Evolutionary conservation across 306 rosid species (phyloP).

Genomic region (Amphicarpaea edgeworthii): DNA sequence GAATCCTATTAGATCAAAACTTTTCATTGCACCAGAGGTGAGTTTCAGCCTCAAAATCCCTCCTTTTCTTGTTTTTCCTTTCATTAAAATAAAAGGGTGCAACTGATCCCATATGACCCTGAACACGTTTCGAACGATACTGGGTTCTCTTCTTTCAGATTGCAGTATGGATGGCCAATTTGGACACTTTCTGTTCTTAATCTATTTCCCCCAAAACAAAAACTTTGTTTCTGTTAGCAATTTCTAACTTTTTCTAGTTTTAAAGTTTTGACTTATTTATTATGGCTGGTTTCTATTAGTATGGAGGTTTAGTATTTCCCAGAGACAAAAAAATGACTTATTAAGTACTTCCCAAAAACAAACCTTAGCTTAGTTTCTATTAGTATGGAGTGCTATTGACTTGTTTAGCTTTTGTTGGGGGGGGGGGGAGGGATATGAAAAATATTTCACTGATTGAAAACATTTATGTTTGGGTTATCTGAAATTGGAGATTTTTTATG

Average conservation of each 20-base stretch:
- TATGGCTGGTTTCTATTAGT: not conserved
- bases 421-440: not conserved
- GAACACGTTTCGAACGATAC: not conserved
- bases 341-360: not conserved
- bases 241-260: slow-evolving; percentile 18
- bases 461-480: slow-evolving; percentile 1
- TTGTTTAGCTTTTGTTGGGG: slow-evolving; percentile 26
- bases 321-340: not conserved
- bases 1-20: slow-evolving; percentile 34
- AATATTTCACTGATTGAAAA: not conserved
- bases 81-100: not conserved
- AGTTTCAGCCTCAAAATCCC: slow-evolving; percentile 24
- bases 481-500: slow-evolving; percentile 38
- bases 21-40: slow-evolving; percentile 47
- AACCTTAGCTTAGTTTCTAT: not conserved
- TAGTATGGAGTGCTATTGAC: not conserved
- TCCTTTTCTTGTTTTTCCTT: not conserved
- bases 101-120: slow-evolving; percentile 23
- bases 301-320: not conserved
- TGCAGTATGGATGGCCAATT: slow-evolving; percentile 13
- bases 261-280: not conserved
- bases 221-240: not conserved
- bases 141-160: slow-evolving; percentile 17
- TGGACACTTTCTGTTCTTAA: slow-evolving; percentile 23
- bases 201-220: not conserved